These are phyloP conservation scores for Nicotiana rustica DNA, from an alignment of 305 asterid species.

Conservation along the genomic window DNA sequence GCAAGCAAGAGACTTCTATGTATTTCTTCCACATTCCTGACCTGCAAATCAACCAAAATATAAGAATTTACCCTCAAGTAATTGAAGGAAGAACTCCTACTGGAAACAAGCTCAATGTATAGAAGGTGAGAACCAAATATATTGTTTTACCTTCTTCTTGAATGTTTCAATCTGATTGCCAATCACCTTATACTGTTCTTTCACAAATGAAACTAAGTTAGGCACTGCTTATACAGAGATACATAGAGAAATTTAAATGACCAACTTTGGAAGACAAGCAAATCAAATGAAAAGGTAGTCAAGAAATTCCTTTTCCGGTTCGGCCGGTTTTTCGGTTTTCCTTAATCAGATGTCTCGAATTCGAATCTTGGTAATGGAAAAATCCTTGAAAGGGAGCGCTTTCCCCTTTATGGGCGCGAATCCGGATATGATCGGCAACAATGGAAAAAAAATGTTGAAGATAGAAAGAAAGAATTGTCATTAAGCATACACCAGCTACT, in stretches of 20 bases:
- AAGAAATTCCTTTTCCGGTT: neutral
- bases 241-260: neutral
- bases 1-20: conserved; percentile 69
- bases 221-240: neutral
- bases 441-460: neutral
- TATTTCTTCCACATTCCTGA: conserved; percentile 77
- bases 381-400: no score
- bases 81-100: neutral
- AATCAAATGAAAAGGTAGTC: conserved; percentile 5
- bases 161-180: conserved; percentile 64
- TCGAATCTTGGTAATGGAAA: no score
- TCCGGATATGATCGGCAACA: no score
- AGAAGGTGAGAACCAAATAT: neutral
- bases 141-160: conserved; percentile 71
- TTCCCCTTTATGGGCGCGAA: no score
- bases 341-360: no score
- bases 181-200: conserved; percentile 68
- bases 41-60: conserved; percentile 47
- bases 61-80: neutral
- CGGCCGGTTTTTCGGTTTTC: no score
- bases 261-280: conserved; percentile 20
- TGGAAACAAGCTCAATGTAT: neutral
- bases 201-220: conserved; percentile 28
- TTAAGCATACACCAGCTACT: neutral
- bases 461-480: neutral